Evolutionary conservation across 2,329 filamentous ascomycete genomes (phyloP).

Genomic region (Arachnopeziza araneosa): DNA sequence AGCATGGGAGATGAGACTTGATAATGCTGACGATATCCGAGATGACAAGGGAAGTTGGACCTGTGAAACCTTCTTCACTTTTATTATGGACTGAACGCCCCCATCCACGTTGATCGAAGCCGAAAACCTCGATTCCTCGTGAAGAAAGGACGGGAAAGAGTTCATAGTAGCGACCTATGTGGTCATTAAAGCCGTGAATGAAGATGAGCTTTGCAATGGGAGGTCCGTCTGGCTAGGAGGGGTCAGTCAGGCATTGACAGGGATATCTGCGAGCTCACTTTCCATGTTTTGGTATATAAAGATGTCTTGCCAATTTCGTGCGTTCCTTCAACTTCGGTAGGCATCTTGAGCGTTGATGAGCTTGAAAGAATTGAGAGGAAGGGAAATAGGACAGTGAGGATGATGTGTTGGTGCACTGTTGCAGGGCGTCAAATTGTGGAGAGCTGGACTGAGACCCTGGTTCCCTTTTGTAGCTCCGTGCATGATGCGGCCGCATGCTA

Average conservation of each 20-base stretch:
- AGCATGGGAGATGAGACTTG: conserved; percentile 46
- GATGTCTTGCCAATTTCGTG: conserved; percentile 25
- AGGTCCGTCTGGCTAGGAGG: conserved; percentile 23
- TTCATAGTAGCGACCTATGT: conserved; percentile 69
- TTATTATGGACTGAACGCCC: conserved; percentile 62
- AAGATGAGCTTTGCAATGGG: conserved; percentile 68
- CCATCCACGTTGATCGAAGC: conserved; percentile 88
- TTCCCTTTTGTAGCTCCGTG: neutral
- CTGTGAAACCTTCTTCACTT: conserved; percentile 64
- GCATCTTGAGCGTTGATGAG: conserved; percentile 18
- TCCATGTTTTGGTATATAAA: conserved; percentile 32
- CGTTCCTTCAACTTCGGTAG: conserved; percentile 28
- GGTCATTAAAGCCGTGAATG: conserved; percentile 87
- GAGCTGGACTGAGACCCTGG: neutral
- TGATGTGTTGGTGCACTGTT: neutral
- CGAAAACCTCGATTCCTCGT: conserved; percentile 67
- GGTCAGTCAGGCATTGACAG: neutral
- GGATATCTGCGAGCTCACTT: conserved; percentile 15
- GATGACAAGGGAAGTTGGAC: conserved; percentile 66
- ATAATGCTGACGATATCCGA: conserved; percentile 76
- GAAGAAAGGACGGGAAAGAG: conserved; percentile 67
- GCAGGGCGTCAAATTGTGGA: neutral
- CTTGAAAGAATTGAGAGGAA: neutral
- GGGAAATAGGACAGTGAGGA: neutral
- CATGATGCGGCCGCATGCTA: conserved; percentile 3